Evolutionary conservation across 257 asterid genomes (phyloP), one percentile per base, ranked within the genome.

Genomic region (Capsicum pubescens): DNA sequence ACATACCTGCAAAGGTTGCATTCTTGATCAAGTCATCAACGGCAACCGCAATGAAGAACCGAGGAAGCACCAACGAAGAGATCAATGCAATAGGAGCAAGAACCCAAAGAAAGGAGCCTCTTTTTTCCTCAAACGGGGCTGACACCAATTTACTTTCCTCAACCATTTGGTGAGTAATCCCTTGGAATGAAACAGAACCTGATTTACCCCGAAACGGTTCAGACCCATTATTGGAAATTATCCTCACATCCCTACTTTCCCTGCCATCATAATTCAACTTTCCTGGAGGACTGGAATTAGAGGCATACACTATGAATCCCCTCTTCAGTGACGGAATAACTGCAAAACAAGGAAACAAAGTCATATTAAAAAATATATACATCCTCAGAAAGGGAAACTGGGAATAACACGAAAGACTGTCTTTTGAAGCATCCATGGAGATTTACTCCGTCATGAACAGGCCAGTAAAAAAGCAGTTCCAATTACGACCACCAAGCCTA

Each of bases 41-140:
- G 2, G 94, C 89, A 68, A 21, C 78, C 66, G 88, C 84, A 79
- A 96, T 56, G 86, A 92, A 88, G 89, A 94, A 87, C 79, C 89
- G 93, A 0, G 98, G 97, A 84, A 94, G 87, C 83, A 93, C 85
- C 80, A 96, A 85, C 7, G 97, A 87, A 1, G 95, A 87, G 78
- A 94, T 91, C 81, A 94, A 90, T 44, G 94, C 98, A 89, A 90
- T 89, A 54, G 99, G 99, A 35, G 97, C 98, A 86, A 93, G 86
- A 81, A 90, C 87, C 99, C 98, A 96, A 12, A 91, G 84, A 44
- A 92, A 83, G 21, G 99, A 96, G 69, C 97, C 94, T 35, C 82
- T 79, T 60, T 89, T 88, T 80, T 90, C 95, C 87, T 87, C 89
- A 48, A 90, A 91, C 48, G 98, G 99, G 12, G 95, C 86, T 17